Percentiles rank a stretch among this genome's conserved stretches.
phyloP scores from a whole-genome alignment of 179 eudicot genomes.

The Drosera spatulata region DNA sequence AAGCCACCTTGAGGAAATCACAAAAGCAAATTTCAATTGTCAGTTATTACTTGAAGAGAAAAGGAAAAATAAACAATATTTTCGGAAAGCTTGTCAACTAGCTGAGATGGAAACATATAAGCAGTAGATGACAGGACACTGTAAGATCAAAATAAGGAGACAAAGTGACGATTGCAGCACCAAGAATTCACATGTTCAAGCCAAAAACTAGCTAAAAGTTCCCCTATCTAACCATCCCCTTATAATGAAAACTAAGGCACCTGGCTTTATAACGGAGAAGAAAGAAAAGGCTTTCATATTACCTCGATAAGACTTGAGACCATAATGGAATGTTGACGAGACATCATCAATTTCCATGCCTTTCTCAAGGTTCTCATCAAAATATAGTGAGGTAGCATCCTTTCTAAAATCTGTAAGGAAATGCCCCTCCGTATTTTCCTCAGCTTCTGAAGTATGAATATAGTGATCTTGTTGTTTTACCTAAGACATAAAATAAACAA shows the following conservation, averaged over 20 bases:
- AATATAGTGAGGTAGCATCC: constrained; percentile 24
- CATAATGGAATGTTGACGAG: constrained; percentile 36
- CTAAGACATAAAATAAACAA: constrained; percentile 11
- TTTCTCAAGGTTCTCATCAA: constrained; percentile 31
- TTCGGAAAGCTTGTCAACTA: no score
- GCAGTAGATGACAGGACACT: no score
- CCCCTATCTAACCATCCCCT: no score
- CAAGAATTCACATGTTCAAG: no score
- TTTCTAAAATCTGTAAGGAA: constrained; percentile 23
- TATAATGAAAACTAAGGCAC: no score
- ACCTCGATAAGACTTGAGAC: constrained; percentile 15
- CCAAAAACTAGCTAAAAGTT: no score
- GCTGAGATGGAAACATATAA: no score
- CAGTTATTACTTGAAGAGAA: neutral
- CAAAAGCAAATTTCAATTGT: neutral
- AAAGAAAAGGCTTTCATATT: constrained; percentile 3
- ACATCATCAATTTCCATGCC: constrained; percentile 32
- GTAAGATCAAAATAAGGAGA: no score
- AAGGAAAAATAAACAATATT: no score
- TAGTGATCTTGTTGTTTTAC: constrained; percentile 20
- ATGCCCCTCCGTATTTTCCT: constrained; percentile 16
- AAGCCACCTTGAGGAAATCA: constrained; percentile 22
- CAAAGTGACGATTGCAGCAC: no score
- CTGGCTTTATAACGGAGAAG: neutral
- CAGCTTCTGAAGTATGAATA: constrained; percentile 20